Evolutionary conservation across 768 basidiomycete species (phyloP), one percentile per base, ranked within the genome.

Genomic region (Pulveroboletus sp.): DNA sequence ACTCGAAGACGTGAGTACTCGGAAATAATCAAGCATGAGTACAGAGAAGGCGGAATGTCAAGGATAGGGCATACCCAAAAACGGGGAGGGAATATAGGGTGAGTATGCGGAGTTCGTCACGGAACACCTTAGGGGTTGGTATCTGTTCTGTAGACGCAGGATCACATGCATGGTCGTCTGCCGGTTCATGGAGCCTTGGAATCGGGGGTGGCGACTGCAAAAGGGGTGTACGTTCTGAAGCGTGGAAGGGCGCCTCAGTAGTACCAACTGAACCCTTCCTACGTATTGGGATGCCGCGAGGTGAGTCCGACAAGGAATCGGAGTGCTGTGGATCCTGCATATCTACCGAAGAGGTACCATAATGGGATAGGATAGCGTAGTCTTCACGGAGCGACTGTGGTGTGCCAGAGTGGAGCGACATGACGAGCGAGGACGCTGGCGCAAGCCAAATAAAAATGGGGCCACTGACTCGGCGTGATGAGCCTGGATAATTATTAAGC

Each of bases 1-100:
- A 94, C 64, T 98, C 94, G 17, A 90, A 75, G 17, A 91, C 44
- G 54, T 89, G 86, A 3, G 89, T 84, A 6, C 89, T 90, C 37
- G 37, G 27, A 11, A 39, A 41, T 14, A 43, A 36, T 30, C 17
- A 8, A n/a, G 17, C 5, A 18, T 54, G 24, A 56, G 54, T 24
- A 26, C 9, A 41, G 18, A 37, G 39, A 55, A n/a, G 1, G 28
- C 13, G 8, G 8, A 30, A 36, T 43, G 38, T 33, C 8, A 8
- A 44, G 32, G n/a, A 13, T 6, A 47, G 15, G 26, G 73, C 80
- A 50, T 54, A 89, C 89, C 78, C 79, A 52, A 84, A 83, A 31
- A 90, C 80, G 5, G 88, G 88, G 15, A 86, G 61, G 4, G 86
- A 78, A 63, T 86, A 92, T 62, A 74, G 74, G 3, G 73, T 49